Conservation (phyloP, 2,329 filamentous ascomycete species). For the Colletotrichum destructivum region DNA sequence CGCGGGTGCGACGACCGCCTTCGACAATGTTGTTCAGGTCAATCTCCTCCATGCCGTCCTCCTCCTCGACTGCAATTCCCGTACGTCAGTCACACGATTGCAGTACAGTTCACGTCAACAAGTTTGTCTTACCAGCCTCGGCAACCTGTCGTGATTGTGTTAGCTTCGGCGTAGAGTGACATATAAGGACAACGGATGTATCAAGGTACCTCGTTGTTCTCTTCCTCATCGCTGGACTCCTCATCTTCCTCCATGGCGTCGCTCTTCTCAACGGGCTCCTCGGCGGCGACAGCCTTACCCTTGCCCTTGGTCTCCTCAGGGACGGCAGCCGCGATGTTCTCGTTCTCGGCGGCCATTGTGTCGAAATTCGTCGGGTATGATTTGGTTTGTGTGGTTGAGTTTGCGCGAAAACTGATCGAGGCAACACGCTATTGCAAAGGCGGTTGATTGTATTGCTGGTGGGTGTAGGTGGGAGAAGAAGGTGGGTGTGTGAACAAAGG, state of each 20-base stretch:
- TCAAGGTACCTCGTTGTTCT: constrained; percentile 68
- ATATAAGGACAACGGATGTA: background rate
- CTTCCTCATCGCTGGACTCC: constrained; percentile 79
- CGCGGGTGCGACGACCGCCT: constrained; percentile 87
- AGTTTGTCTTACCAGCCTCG: constrained; percentile 46
- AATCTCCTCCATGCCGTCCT: constrained; percentile 92
- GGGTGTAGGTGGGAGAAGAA: constrained; percentile 34
- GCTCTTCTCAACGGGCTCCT: constrained; percentile 67
- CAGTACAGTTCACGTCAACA: constrained; percentile 30
- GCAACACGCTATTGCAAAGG: constrained; percentile 11
- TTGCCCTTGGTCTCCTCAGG: constrained; percentile 82
- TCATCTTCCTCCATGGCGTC: constrained; percentile 82
- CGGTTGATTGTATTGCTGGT: constrained; percentile 5
- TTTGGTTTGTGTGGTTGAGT: constrained; percentile 41
- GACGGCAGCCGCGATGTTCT: constrained; percentile 57
- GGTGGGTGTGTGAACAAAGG: constrained; percentile 26
- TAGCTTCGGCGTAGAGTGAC: constrained; percentile 27
- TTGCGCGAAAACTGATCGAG: background rate
- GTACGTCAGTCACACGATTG: constrained; percentile 49
- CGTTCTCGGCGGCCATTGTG: constrained; percentile 67
- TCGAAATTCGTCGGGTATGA: constrained; percentile 3
- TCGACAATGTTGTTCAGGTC: constrained; percentile 89
- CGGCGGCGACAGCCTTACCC: constrained; percentile 79
- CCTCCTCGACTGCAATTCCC: constrained; percentile 70
- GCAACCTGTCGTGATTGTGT: constrained; percentile 41